These are phyloP conservation scores for Pezicula carpinea DNA, from an alignment of 2,329 filamentous ascomycete genomes.

Conservation along the genomic window DNA sequence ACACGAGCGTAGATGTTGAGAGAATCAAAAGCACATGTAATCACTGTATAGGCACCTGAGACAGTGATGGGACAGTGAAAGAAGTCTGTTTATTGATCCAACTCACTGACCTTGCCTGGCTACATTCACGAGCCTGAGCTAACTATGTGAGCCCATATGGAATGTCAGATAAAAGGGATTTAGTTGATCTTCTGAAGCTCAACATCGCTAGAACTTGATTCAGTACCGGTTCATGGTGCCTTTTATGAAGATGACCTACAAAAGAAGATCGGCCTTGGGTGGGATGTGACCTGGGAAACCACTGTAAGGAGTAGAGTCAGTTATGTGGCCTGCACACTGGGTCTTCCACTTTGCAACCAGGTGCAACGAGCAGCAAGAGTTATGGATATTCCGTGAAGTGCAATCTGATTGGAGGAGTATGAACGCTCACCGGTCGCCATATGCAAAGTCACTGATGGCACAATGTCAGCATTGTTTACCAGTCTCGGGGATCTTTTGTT, in stretches of 20 bases:
- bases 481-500: conserved; percentile 21
- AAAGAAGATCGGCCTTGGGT: conserved; percentile 69
- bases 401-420: background rate
- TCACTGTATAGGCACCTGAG: too few species aligned
- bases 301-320: conserved; percentile 38
- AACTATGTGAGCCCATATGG: background rate
- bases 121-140: conserved; percentile 1
- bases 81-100: too few species aligned
- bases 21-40: too few species aligned
- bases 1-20: too few species aligned
- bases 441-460: conserved; percentile 54
- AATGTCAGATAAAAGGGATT: conserved; percentile 6
- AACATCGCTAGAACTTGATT: conserved; percentile 50
- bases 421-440: conserved; percentile 52
- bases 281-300: conserved; percentile 79
- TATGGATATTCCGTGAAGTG: background rate
- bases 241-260: conserved; percentile 55
- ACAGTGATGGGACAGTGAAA: too few species aligned
- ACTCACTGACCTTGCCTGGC: too few species aligned
- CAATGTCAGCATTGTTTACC: conserved; percentile 12
- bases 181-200: conserved; percentile 61
- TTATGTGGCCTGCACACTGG: background rate
- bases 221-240: conserved; percentile 5
- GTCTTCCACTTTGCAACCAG: too few species aligned
- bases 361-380: too few species aligned